phyloP scores from a whole-genome alignment of 768 basidiomycete species.

The Tephrocybe sp. region DNA sequence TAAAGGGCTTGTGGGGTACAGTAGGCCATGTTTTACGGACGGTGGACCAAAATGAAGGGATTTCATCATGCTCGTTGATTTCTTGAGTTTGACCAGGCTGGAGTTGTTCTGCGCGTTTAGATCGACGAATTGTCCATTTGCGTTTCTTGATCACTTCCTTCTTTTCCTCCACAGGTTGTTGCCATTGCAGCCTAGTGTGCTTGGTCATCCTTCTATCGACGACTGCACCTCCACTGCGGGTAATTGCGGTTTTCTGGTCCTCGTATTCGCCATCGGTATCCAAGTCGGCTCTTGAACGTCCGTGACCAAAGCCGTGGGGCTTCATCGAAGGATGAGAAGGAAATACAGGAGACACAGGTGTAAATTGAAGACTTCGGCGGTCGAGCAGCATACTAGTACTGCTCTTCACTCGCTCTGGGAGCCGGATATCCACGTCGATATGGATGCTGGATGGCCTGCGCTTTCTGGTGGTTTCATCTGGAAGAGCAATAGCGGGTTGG shows the following conservation, averaged over 20 bases:
- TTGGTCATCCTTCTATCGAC: conserved; percentile 21
- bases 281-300: conserved; percentile 10
- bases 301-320: conserved; percentile 4
- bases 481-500: conserved; percentile 32
- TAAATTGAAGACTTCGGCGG: conserved; percentile 63
- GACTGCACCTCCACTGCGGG: conserved; percentile 37
- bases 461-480: conserved; percentile 3
- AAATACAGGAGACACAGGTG: conserved; percentile 49
- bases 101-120: background rate
- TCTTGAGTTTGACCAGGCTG: background rate
- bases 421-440: conserved; percentile 19
- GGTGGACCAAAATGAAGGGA: conserved; percentile 43
- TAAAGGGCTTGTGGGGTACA: conserved; percentile 68
- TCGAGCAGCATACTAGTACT: conserved; percentile 1
- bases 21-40: conserved; percentile 61
- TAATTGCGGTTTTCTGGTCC: conserved; percentile 42
- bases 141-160: conserved; percentile 3
- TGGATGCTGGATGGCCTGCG: conserved; percentile 22
- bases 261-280: conserved; percentile 31
- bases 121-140: background rate
- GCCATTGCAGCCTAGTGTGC: conserved; percentile 22
- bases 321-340: conserved; percentile 16
- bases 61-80: background rate
- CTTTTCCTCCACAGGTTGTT: conserved; percentile 15
- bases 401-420: conserved; percentile 2